Percentiles rank a stretch among this genome's conserved stretches.
Evolutionary conservation across 345 rosid species (phyloP).

Genomic region (Ricinus communis): DNA sequence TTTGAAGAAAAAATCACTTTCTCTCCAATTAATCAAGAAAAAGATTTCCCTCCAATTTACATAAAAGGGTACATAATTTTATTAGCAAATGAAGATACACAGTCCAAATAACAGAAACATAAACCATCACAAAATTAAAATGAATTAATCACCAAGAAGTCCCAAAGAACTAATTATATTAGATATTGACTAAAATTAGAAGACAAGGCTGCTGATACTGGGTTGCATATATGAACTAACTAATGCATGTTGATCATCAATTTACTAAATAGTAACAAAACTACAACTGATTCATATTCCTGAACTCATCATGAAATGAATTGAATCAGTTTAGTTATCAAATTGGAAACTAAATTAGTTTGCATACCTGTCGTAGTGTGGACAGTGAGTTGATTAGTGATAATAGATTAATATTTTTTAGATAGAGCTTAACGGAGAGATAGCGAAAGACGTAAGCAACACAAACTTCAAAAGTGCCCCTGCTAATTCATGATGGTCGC

Average conservation of each 20-base stretch:
- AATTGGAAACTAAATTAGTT: neutral
- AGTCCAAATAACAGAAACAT: constrained; percentile 1
- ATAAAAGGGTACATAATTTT: constrained; percentile 3
- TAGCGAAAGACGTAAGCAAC: neutral
- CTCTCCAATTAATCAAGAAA: neutral
- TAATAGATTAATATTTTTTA: too few species aligned
- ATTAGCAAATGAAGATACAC: neutral
- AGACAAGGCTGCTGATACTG: neutral
- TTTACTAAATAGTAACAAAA: neutral
- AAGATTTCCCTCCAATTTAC: neutral
- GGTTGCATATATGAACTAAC: neutral
- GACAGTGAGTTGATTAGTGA: neutral
- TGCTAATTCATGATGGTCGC: neutral
- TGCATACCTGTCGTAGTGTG: neutral
- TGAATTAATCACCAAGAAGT: too few species aligned
- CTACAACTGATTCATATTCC: neutral
- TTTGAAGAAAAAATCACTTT: neutral
- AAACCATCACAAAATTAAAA: neutral
- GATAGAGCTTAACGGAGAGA: neutral
- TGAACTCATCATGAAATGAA: neutral
- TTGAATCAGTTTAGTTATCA: neutral
- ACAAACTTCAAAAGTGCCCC: neutral
- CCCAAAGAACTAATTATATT: neutral
- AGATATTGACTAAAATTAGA: neutral
- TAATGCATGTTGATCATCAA: neutral